Base-by-base conservation (phyloP, 2,329 filamentous ascomycete species). In the Colletotrichum sp. region DNA sequence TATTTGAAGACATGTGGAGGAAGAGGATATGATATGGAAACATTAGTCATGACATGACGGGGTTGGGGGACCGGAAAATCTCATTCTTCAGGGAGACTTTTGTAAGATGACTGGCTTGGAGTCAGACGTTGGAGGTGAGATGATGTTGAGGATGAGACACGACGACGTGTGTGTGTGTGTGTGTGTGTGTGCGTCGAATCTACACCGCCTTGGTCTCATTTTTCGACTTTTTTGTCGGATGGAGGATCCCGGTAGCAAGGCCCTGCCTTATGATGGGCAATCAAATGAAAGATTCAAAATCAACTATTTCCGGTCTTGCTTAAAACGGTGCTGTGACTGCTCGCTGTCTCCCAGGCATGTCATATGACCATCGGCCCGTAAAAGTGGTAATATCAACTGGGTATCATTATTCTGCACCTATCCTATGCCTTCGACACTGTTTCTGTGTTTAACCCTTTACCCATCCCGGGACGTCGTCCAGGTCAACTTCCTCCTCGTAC, bases 381-480 rank as follows among this genome's bases (percentile, higher is more conserved):
- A 22, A 52, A 22, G 43, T 52, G n/a, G 43, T 52, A 22, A 52
- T 55, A 27, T 62, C 27, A 71, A 72, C 25, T 72, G 73, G 74
- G 74, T 76, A 76, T 76, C 74, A 74, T 76, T 52, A 18, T 28
- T 71, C 64, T 34, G 22, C 16, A 48, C 8, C 27, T 16, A 25
- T 25, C 25, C 6, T 43, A 60, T 30, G 30, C 25, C 28, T 27
- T 27, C 18, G 18, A 32, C 56, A 60, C 56, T 52, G 43, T 52
- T 52, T 52, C 43, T 52, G n/a, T 25, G n/a, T 10, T 80, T 71
- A 84, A 25, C 79, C 85, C 78, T 89, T 90, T 10, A 96, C 94
- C 95, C 94, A 97, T 1, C 94, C 95, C 0, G 94, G 93, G 48
- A 96, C 93, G 60, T 91, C 90, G 5, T 88, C 85, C n/a, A 96